Conservation (phyloP, 345 rosid genomes). For the Eucalyptus polybractea region DNA sequence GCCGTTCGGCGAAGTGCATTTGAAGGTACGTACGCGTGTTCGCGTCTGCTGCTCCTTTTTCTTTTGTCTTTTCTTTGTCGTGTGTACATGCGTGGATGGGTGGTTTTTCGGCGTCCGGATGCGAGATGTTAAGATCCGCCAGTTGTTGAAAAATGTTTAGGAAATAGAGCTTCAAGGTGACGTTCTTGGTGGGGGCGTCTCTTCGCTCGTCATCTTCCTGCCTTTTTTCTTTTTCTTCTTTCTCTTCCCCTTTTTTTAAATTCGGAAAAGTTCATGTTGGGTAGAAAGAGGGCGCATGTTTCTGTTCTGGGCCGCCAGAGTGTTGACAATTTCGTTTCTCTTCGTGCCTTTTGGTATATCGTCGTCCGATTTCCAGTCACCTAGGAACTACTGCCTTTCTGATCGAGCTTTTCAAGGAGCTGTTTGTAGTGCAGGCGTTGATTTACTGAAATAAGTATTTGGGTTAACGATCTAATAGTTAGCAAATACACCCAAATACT, state of each 20-base stretch:
- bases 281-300: neutral
- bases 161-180: neutral
- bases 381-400: neutral
- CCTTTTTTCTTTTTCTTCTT: neutral
- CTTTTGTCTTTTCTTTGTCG: neutral
- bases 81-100: neutral
- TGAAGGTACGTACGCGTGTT: slow-evolving; percentile 55
- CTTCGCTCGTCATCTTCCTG: neutral
- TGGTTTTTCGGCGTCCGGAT: neutral
- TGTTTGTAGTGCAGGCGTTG: neutral
- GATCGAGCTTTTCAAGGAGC: neutral
- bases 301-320: neutral
- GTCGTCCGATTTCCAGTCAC: neutral
- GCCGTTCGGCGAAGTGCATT: slow-evolving; percentile 89
- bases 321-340: neutral
- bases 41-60: neutral
- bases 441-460: neutral
- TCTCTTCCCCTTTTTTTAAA: neutral
- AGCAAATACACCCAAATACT: neutral
- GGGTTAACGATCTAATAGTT: neutral
- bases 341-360: neutral
- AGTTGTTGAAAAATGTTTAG: neutral
- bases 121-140: neutral
- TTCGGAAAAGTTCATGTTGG: neutral
- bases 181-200: neutral